Percentiles rank a stretch among this genome's conserved stretches.
These are phyloP conservation scores for Salvia rosmarinus DNA, from an alignment of 257 asterid species.

Conservation along the genomic window DNA sequence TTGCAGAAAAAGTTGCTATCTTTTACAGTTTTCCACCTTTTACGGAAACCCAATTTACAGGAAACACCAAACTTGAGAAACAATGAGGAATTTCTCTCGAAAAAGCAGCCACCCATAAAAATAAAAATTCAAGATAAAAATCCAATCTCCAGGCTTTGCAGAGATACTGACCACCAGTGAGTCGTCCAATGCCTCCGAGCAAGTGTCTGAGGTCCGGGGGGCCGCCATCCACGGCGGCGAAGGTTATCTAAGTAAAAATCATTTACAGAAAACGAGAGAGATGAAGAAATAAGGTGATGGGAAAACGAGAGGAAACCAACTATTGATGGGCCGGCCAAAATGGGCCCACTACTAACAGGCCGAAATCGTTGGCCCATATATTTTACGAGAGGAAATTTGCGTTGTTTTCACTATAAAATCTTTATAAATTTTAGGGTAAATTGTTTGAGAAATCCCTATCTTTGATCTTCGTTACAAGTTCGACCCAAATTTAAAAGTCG, in stretches of 20 bases:
- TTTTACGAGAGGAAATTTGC: too few species aligned
- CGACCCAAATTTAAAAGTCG: too few species aligned
- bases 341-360: too few species aligned
- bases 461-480: too few species aligned
- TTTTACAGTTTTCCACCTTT: slow-evolving; percentile 27
- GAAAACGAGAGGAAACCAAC: too few species aligned
- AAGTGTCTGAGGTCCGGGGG: slow-evolving; percentile 12
- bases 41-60: slow-evolving; percentile 31
- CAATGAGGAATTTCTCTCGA: slow-evolving; percentile 38
- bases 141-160: slow-evolving; percentile 17
- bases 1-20: slow-evolving; percentile 35
- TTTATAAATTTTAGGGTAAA: neutral
- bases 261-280: neutral
- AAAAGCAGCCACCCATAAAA: slow-evolving; percentile 54
- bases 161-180: slow-evolving; percentile 26
- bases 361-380: neutral
- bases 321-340: neutral
- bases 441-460: too few species aligned
- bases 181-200: slow-evolving; percentile 9
- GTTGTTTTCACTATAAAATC: too few species aligned
- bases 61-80: slow-evolving; percentile 32
- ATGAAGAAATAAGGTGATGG: neutral
- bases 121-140: slow-evolving; percentile 26
- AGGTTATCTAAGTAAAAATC: neutral
- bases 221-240: slow-evolving; percentile 25